Percentiles rank a stretch among this genome's conserved stretches.
phyloP scores from a whole-genome alignment of 2,329 filamentous ascomycete species.

The Trichoderma koningiopsis region DNA sequence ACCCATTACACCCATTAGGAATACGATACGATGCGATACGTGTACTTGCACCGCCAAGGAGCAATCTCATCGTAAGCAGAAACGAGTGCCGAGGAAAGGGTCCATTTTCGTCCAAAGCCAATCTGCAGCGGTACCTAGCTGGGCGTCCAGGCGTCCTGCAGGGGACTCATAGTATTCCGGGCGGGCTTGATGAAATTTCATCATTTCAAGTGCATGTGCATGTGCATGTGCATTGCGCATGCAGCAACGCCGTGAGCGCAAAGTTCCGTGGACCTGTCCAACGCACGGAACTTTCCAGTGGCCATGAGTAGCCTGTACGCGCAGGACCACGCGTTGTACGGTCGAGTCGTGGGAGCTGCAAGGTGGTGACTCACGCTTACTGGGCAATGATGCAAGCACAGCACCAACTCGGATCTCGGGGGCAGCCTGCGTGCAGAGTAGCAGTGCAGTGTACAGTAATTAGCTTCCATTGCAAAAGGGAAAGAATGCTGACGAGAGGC shows the following conservation, averaged over 20 bases:
- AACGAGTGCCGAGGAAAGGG: background rate
- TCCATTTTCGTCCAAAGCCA: background rate
- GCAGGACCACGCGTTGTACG: background rate
- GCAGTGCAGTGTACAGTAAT: background rate
- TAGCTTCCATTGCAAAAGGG: background rate
- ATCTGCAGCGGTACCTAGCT: background rate
- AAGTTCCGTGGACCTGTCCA: background rate
- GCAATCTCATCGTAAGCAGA: background rate
- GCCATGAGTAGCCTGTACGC: background rate
- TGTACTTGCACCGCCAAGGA: too few relatives aligned
- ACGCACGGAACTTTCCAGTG: background rate
- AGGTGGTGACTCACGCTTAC: constrained; percentile 15
- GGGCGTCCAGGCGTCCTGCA: background rate
- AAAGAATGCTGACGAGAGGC: background rate
- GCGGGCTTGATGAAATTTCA: background rate
- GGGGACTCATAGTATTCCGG: background rate
- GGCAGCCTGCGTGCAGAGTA: background rate
- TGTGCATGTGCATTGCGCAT: background rate
- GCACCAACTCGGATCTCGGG: constrained; percentile 9
- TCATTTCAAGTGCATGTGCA: background rate
- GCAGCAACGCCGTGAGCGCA: background rate
- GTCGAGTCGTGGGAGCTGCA: background rate
- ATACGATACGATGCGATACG: background rate
- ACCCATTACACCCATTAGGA: background rate
- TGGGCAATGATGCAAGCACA: constrained; percentile 14